Evolutionary conservation across 1,284 basidiomycete species (phyloP), one percentile per base, ranked within the genome.

Genomic region (Cutaneotrichosporon cavernicola): DNA sequence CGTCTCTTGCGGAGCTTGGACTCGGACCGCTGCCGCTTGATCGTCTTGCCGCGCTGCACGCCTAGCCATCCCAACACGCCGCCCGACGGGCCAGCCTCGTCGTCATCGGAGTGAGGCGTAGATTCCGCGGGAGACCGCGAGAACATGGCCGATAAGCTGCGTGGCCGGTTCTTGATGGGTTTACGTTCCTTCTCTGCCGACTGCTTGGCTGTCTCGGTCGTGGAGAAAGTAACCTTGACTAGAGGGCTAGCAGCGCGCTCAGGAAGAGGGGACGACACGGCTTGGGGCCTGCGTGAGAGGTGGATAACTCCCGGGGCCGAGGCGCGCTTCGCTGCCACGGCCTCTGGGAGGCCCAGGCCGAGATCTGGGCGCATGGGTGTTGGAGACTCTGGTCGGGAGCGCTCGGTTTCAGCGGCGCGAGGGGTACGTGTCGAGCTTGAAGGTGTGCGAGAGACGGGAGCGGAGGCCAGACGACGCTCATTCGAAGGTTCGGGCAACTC

Each of bases 41-140:
- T 69, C 1, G 72, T 65, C 65, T 76, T 78, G 61, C 36, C 43
- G 22, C 62, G 69, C 30, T 32, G 18, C 11, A 79, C 71, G 1
- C 76, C 75, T 0, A 80, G 69, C 78, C 78, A 80, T 58, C 73
- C 75, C 34, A 78, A 60, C 34, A 76, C 72, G 18, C 73, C 69
- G 18, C 73, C 69, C 9, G 64, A 53, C 0, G 69, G 43, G 18
- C 16, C 46, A 2, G 46, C 30, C 10, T 49, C 22, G 7, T 69
- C 61, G 2, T 67, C 66, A 30, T 67, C 64, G n/a, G 65, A 60
- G 4, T 65, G 57, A 18, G 21, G 50, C 16, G 58, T 32, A 7
- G 56, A 50, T 40, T 52, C 31, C n/a, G 47, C 31, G 1, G 67
- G 62, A 13, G 69, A 63, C 43, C 70, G 69, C 5, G 58, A 61